phyloP scores from a whole-genome alignment of 257 asterid genomes.

The Ballota nigra region DNA sequence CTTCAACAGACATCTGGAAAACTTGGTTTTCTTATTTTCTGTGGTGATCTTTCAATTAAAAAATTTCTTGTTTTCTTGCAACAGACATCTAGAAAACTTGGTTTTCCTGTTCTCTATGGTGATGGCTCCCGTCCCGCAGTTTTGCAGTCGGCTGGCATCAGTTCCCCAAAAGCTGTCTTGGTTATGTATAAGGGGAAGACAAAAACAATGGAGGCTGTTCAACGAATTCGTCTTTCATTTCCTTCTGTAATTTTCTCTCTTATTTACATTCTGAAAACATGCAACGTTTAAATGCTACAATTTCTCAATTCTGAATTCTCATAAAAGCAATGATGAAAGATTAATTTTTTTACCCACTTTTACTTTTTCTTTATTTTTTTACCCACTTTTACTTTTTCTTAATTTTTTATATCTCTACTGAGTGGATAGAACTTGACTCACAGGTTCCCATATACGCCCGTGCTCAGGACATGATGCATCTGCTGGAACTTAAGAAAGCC shows the following conservation, averaged over 20 bases:
- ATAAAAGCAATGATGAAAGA: not conserved
- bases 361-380: not conserved
- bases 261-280: not conserved
- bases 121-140: conserved; percentile 99
- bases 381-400: not conserved
- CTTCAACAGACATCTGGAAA: conserved; percentile 66
- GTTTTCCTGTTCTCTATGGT: conserved; percentile 90
- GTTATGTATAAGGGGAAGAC: conserved; percentile 80
- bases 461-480: conserved; percentile 85
- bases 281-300: not conserved
- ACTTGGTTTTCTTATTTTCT: conserved; percentile 84
- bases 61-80: conserved; percentile 14
- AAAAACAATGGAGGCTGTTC: conserved; percentile 76
- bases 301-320: not conserved
- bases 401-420: not conserved
- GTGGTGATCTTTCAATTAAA: conserved; percentile 47
- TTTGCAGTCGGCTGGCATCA: conserved; percentile 90
- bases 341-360: not conserved
- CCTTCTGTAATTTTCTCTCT: conserved; percentile 61
- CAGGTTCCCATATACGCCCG: conserved; percentile 93
- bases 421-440: conserved; percentile 14
- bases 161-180: conserved; percentile 92
- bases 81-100: conserved; percentile 85
- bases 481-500: conserved; percentile 81
- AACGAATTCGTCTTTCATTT: conserved; percentile 87